phyloP scores from a whole-genome alignment of 2,329 filamentous ascomycete genomes.

The Penicillium sp. region DNA sequence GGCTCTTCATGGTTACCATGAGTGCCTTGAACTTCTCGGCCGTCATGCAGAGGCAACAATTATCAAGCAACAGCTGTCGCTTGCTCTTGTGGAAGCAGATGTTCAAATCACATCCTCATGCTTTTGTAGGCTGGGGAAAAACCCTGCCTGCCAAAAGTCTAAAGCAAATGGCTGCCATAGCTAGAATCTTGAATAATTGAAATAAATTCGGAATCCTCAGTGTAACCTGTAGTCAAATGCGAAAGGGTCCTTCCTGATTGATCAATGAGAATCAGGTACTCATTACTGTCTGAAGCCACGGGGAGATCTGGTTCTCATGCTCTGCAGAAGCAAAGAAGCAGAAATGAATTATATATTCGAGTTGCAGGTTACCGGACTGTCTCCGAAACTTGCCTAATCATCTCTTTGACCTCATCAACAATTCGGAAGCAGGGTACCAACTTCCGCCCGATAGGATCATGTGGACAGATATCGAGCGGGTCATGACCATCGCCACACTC shows the following conservation, averaged over 20 bases:
- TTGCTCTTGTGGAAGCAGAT: constrained; percentile 61
- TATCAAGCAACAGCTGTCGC: constrained; percentile 53
- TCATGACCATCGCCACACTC: constrained; percentile 28
- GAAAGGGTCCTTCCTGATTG: neutral
- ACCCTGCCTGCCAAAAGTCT: constrained; percentile 2
- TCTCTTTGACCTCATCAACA: constrained; percentile 34
- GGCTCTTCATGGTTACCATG: constrained; percentile 72
- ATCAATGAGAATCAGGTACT: neutral
- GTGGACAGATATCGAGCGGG: constrained; percentile 34
- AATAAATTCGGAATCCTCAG: neutral
- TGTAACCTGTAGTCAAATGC: constrained; percentile 21
- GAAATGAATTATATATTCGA: neutral
- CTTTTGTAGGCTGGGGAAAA: constrained; percentile 51
- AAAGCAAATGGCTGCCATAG: constrained; percentile 12
- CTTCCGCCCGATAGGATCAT: constrained; percentile 26
- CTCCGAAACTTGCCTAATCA: constrained; percentile 33
- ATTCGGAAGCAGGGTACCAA: constrained; percentile 36
- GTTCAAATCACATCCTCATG: constrained; percentile 61
- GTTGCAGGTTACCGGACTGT: constrained; percentile 25
- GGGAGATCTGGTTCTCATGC: neutral
- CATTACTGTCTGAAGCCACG: too few species aligned
- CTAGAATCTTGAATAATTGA: neutral
- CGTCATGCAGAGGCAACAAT: constrained; percentile 51
- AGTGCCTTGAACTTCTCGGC: constrained; percentile 64
- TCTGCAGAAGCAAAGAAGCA: neutral